These are phyloP conservation scores for Abelmoschus esculentus DNA, from an alignment of 345 rosid species.

Conservation along the genomic window DNA sequence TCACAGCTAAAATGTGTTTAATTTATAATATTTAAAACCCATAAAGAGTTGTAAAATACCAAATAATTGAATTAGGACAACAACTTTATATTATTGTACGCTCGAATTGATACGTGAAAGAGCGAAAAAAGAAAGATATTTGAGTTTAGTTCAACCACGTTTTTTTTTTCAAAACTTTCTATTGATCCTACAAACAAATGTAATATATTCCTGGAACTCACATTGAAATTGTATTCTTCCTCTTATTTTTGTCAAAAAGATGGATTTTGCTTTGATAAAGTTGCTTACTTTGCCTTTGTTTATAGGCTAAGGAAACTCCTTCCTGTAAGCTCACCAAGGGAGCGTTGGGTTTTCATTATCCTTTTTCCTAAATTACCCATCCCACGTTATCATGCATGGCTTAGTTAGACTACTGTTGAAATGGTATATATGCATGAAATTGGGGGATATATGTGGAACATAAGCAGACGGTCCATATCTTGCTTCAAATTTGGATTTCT, in stretches of 20 bases:
- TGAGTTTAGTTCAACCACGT: not conserved
- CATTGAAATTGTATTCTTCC: not conserved
- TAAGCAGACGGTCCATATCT: not conserved
- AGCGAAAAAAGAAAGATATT: not conserved
- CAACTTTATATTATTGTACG: not conserved
- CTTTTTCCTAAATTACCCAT: not conserved
- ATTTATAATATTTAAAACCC: not conserved
- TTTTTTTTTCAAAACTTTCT: not conserved
- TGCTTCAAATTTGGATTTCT: not conserved
- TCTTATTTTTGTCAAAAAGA: not conserved
- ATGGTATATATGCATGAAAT: not conserved
- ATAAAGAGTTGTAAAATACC: not conserved
- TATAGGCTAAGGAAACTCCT: constrained; percentile 9
- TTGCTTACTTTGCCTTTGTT: not conserved
- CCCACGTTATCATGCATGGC: not conserved
- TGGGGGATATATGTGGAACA: not conserved
- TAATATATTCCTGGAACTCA: not conserved
- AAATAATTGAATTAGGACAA: not conserved
- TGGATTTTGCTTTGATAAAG: not conserved
- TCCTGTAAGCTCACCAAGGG: no score
- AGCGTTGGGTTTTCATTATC: not conserved
- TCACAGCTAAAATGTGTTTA: not conserved
- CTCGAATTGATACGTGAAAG: not conserved
- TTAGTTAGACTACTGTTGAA: not conserved
- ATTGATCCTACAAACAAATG: not conserved